Percentiles rank a stretch among this genome's conserved stretches.
phyloP scores from a whole-genome alignment of 2,329 filamentous ascomycete species.

The Fusarium coicis region DNA sequence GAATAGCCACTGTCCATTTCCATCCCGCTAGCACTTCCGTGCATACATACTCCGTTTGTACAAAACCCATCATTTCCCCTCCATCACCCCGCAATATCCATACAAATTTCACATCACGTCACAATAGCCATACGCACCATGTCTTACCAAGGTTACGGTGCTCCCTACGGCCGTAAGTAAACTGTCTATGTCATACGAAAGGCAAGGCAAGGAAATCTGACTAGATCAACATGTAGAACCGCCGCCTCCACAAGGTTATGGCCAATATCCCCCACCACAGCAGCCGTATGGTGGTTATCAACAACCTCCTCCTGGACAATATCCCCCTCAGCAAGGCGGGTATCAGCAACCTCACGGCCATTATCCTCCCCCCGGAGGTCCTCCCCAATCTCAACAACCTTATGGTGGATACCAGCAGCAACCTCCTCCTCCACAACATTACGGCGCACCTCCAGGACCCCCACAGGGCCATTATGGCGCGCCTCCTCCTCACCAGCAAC shows the following conservation, averaged over 20 bases:
- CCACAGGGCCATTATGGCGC: constrained; percentile 54
- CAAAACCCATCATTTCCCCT: constrained; percentile 11
- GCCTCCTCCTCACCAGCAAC: constrained; percentile 49
- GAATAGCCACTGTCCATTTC: constrained; percentile 23
- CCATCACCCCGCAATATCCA: constrained; percentile 22
- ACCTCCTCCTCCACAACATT: constrained; percentile 46
- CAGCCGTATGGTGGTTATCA: constrained; percentile 50
- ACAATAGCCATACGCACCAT: constrained; percentile 42
- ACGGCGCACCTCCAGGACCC: constrained; percentile 46
- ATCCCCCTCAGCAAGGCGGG: constrained; percentile 47
- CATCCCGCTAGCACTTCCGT: neutral
- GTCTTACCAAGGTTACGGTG: constrained; percentile 51
- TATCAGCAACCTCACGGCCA: constrained; percentile 51
- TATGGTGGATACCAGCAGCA: constrained; percentile 50
- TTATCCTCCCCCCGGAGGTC: constrained; percentile 48
- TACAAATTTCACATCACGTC: constrained; percentile 3
- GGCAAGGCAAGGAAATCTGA: constrained; percentile 16
- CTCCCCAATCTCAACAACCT: constrained; percentile 44
- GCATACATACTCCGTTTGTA: constrained; percentile 6
- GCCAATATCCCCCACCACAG: constrained; percentile 48
- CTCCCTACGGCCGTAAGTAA: constrained; percentile 51
- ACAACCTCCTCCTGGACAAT: constrained; percentile 47
- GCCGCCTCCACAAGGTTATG: constrained; percentile 55
- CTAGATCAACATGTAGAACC: constrained; percentile 5
- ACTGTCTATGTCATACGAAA: neutral